Conservation (phyloP, 2,329 filamentous ascomycete genomes). For the Bipolaris zeicola region DNA sequence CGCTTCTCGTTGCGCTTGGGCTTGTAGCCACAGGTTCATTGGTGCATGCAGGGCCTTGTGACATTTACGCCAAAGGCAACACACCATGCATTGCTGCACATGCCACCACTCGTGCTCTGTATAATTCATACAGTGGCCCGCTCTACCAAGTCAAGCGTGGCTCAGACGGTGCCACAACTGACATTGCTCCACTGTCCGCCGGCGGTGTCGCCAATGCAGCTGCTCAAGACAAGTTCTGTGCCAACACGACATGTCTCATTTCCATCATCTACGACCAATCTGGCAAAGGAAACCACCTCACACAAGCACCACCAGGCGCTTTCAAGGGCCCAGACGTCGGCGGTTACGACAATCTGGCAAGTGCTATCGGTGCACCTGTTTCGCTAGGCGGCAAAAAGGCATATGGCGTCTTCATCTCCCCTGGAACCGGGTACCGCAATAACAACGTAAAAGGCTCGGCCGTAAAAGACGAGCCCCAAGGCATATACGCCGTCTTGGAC, state of each 20-base stretch:
- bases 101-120: slow-evolving; percentile 68
- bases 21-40: slow-evolving; percentile 17
- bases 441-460: slow-evolving; percentile 60
- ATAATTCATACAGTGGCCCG: slow-evolving; percentile 58
- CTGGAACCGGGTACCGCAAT: slow-evolving; percentile 68
- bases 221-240: slow-evolving; percentile 66
- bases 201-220: slow-evolving; percentile 68
- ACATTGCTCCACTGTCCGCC: slow-evolving; percentile 59
- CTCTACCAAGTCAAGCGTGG: slow-evolving; percentile 66
- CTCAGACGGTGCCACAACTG: slow-evolving; percentile 57
- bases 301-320: slow-evolving; percentile 64
- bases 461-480: slow-evolving; percentile 61
- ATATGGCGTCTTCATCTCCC: slow-evolving; percentile 67
- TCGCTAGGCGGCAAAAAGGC: slow-evolving; percentile 65
- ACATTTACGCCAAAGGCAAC: slow-evolving; percentile 63
- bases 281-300: slow-evolving; percentile 65
- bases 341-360: slow-evolving; percentile 65
- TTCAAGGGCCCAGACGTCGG: slow-evolving; percentile 62
- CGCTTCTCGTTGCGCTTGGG: slow-evolving; percentile 16
- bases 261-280: slow-evolving; percentile 71
- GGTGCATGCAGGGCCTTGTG: slow-evolving; percentile 61
- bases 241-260: slow-evolving; percentile 66
- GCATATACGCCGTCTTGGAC: slow-evolving; percentile 66
- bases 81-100: slow-evolving; percentile 70
- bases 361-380: slow-evolving; percentile 65